Base-by-base conservation (phyloP, 2,329 filamentous ascomycete species). In the Fusarium pininemorale region DNA sequence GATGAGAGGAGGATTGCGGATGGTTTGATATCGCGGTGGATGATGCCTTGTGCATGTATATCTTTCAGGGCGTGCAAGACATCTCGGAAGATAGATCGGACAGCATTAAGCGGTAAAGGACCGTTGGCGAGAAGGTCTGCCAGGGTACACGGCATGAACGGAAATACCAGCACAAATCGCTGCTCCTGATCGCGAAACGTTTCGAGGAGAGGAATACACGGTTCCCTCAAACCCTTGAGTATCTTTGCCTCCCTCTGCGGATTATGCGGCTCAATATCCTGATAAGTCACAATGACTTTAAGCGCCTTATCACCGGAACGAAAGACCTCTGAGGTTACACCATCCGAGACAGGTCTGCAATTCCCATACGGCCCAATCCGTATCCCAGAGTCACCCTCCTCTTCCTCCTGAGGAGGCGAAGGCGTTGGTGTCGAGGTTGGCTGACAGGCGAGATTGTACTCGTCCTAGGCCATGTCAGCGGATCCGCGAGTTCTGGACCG, bases 11-110 rank as follows among this genome's bases (percentile, higher is more conserved):
- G 86, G 41, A 99, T 88, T 60, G 98, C 97, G 0, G 94, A 95
- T 2, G 96, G 96, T 79, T 99, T 99, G 80, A 99, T 85, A 79
- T 99, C 96, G 64, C 96, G 91, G 81, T 99, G 96, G 62, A 99
- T 92, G 66, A 99, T 95, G 13, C 90, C 92, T 30, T 90, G 84
- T 13, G 81, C 76, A 80, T 99, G 96, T 5, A 98, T 85, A 76
- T 93, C 88, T 5, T 84, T 84, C 5, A 99, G 87, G 8, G 90
- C 95, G 7, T 83, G 81, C 79, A 98, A 93, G 12, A 96, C 79
- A 75, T 95, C 91, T 16, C 66, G 83, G 82, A 87, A 96, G 81
- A 86, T 90, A 28, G 79, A 75, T 26, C 80, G 79, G 20, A 85
- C 71, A 13, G 81, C 80, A 20, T 74, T 24, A 8, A 72, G 67